Evolutionary conservation across 1,139 yeast species (phyloP).

Genomic region (Yamadazyma triangularis): DNA sequence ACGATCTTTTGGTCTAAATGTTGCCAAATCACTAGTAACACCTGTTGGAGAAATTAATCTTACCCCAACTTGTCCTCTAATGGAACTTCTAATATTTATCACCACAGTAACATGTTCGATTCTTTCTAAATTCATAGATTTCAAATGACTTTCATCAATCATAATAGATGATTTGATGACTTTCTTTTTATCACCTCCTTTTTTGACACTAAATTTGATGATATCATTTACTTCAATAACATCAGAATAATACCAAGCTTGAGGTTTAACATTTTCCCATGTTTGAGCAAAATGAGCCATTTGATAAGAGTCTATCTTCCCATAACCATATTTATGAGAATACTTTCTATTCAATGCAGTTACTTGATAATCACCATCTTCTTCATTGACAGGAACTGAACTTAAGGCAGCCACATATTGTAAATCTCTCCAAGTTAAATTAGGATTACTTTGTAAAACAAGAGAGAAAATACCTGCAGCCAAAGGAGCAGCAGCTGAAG

Average conservation of each 20-base stretch:
- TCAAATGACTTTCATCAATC: constrained; percentile 47
- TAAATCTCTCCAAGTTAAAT: constrained; percentile 92
- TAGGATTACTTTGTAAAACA: constrained; percentile 76
- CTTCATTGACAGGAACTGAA: constrained; percentile 63
- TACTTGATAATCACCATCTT: constrained; percentile 67
- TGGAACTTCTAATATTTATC: constrained; percentile 60
- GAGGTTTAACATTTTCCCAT: constrained; percentile 90
- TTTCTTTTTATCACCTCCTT: constrained; percentile 17
- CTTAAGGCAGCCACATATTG: constrained; percentile 78
- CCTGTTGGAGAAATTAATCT: constrained; percentile 74
- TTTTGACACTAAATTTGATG: constrained; percentile 15
- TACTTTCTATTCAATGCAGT: constrained; percentile 61
- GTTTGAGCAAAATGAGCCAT: constrained; percentile 69
- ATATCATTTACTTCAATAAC: constrained; percentile 26
- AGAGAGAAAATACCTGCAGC: constrained; percentile 93
- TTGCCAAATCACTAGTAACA: constrained; percentile 67
- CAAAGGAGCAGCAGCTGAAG: constrained; percentile 98
- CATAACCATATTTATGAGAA: constrained; percentile 89
- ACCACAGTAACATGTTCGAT: constrained; percentile 86
- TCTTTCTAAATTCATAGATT: constrained; percentile 56
- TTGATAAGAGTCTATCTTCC: constrained; percentile 78
- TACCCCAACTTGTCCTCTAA: constrained; percentile 69
- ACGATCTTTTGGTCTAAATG: constrained; percentile 58
- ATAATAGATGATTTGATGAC: constrained; percentile 39
- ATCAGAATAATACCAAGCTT: constrained; percentile 70